phyloP scores from a whole-genome alignment of 2,329 filamentous ascomycete species.

The Pseudocercospora fijiensis region DNA sequence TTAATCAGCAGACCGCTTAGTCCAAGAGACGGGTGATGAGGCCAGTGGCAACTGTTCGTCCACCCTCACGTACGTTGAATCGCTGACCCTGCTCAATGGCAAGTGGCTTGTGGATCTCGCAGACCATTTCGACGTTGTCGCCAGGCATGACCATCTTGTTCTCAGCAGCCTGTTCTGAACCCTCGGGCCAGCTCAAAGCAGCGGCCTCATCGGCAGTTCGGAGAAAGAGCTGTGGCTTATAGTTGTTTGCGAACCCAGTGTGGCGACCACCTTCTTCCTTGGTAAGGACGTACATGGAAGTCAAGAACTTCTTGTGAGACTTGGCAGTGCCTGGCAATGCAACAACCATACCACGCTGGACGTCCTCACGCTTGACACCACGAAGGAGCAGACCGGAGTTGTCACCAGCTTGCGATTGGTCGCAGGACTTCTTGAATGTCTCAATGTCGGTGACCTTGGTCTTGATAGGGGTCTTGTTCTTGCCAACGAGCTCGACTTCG shows the following conservation, averaged over 20 bases:
- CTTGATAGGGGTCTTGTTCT: slow-evolving; percentile 78
- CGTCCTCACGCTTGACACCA: slow-evolving; percentile 92
- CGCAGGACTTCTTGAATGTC: slow-evolving; percentile 99
- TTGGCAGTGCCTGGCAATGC: slow-evolving; percentile 79
- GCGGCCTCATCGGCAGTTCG: slow-evolving; percentile 79
- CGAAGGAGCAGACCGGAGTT: slow-evolving; percentile 97
- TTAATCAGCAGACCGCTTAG: slow-evolving; percentile 22
- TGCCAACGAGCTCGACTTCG: slow-evolving; percentile 93
- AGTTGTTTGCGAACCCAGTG: slow-evolving; percentile 93
- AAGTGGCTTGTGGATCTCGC: slow-evolving; percentile 78
- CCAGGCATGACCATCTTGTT: slow-evolving; percentile 92
- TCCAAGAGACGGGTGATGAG: slow-evolving; percentile 43
- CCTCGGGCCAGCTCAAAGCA: slow-evolving; percentile 82
- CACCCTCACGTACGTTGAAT: slow-evolving; percentile 98
- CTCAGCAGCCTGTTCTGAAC: slow-evolving; percentile 63
- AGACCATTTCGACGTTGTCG: slow-evolving; percentile 98
- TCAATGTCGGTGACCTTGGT: slow-evolving; percentile 99
- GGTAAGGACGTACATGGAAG: slow-evolving; percentile 93
- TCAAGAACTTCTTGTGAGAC: slow-evolving; percentile 86
- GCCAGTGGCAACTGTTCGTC: slow-evolving; percentile 55
- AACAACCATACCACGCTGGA: slow-evolving; percentile 92
- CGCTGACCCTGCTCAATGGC: slow-evolving; percentile 89
- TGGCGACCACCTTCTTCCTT: slow-evolving; percentile 98
- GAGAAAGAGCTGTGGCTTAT: slow-evolving; percentile 94
- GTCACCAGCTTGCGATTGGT: slow-evolving; percentile 92